These are phyloP conservation scores for Cornus kousa DNA, from an alignment of 148 eudicot species.

Conservation along the genomic window DNA sequence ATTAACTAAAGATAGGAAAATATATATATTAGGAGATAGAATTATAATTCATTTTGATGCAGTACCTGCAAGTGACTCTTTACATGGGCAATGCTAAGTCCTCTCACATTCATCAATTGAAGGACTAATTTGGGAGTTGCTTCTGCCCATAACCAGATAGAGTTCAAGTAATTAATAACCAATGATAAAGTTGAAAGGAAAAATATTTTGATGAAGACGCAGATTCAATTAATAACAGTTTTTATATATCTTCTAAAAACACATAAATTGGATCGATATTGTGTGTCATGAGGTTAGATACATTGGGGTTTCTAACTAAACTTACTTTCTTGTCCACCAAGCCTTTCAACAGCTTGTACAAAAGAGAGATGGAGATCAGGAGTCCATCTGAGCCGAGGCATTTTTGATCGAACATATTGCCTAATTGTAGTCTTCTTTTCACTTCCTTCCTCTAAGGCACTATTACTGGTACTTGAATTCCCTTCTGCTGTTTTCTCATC, in stretches of 20 bases:
- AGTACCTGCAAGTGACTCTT: constrained; percentile 61
- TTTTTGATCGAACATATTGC: constrained; percentile 27
- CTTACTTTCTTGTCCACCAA: constrained; percentile 34
- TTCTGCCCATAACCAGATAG: constrained; percentile 25
- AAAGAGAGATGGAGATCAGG: constrained; percentile 28
- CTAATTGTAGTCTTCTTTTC: constrained; percentile 28
- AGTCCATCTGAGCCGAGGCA: constrained; percentile 28
- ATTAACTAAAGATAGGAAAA: background rate
- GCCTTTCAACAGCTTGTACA: constrained; percentile 27
- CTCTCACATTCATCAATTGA: constrained; percentile 58
- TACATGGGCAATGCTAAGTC: constrained; percentile 55
- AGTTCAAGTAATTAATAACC: background rate
- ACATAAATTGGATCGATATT: too few species aligned
- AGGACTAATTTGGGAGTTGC: constrained; percentile 59
- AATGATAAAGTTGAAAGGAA: too few species aligned
- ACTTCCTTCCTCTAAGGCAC: constrained; percentile 17
- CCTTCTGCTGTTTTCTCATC: constrained; percentile 12
- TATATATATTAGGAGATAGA: background rate
- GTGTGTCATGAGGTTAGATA: too few species aligned
- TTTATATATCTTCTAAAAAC: too few species aligned
- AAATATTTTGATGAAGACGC: too few species aligned
- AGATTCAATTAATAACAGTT: too few species aligned
- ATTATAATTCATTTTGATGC: background rate
- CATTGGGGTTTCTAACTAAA: background rate
- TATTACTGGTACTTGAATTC: constrained; percentile 8